phyloP scores from a whole-genome alignment of 192 early-diverging fungal species.

The Thamnidium elegans region DNA sequence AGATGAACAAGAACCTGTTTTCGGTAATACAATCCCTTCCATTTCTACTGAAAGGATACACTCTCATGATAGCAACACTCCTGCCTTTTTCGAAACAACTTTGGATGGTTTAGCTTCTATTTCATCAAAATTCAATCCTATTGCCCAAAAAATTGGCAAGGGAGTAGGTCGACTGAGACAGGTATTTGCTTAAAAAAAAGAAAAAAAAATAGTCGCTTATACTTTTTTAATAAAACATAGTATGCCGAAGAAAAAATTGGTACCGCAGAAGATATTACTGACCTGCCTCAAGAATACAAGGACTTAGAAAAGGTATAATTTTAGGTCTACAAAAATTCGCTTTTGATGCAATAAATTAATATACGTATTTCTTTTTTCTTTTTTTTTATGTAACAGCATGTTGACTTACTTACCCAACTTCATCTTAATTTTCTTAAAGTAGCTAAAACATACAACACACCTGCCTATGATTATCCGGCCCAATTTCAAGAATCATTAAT shows the following conservation, averaged over 20 bases:
- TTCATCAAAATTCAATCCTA: conserved; percentile 38
- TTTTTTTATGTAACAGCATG: conserved; percentile 50
- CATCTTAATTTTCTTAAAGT: conserved; percentile 66
- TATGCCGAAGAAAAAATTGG: conserved; percentile 66
- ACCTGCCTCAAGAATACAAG: conserved; percentile 85
- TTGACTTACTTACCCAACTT: conserved; percentile 64
- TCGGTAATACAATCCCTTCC: too few relatives aligned
- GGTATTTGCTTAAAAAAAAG: conserved; percentile 23
- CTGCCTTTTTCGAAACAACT: conserved; percentile 7
- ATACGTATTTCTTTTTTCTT: not conserved
- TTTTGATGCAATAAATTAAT: not conserved
- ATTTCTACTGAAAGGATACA: too few relatives aligned
- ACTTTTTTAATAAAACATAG: conserved; percentile 40
- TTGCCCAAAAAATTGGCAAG: conserved; percentile 41
- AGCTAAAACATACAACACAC: conserved; percentile 65
- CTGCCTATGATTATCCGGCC: conserved; percentile 67
- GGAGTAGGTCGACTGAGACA: conserved; percentile 44
- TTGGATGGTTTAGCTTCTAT: conserved; percentile 43
- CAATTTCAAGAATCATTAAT: conserved; percentile 60
- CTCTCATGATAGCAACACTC: not conserved
- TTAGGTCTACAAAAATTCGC: not conserved
- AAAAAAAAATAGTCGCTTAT: not conserved
- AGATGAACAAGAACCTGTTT: too few relatives aligned
- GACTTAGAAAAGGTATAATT: conserved; percentile 72
- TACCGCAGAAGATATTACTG: conserved; percentile 73